These are phyloP conservation scores for Candida insectalens DNA, from an alignment of 805 yeast species.

Conservation along the genomic window DNA sequence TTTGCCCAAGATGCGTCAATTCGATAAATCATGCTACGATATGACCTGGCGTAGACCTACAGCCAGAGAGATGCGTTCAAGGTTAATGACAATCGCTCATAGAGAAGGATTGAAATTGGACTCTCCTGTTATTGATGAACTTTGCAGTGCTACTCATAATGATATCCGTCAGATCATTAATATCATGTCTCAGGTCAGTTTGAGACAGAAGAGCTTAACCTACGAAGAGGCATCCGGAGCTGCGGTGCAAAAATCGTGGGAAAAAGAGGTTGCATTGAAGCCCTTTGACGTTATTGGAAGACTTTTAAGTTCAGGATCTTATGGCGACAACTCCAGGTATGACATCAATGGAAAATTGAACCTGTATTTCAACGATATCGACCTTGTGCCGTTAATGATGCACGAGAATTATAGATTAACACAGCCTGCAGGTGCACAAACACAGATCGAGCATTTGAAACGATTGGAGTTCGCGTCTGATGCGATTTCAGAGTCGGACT, in stretches of 20 bases:
- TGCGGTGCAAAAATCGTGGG: slow-evolving; percentile 63
- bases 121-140: slow-evolving; percentile 69
- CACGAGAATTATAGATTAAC: slow-evolving; percentile 84
- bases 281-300: slow-evolving; percentile 84
- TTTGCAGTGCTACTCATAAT: slow-evolving; percentile 76
- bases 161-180: slow-evolving; percentile 95
- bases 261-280: slow-evolving; percentile 80
- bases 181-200: slow-evolving; percentile 73
- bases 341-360: slow-evolving; percentile 76
- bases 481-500: slow-evolving; percentile 75
- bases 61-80: slow-evolving; percentile 67
- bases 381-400: slow-evolving; percentile 89
- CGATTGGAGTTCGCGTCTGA: slow-evolving; percentile 75
- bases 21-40: slow-evolving; percentile 74
- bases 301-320: slow-evolving; percentile 51
- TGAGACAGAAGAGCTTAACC: slow-evolving; percentile 56
- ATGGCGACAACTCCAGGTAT: slow-evolving; percentile 40
- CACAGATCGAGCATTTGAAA: slow-evolving; percentile 44
- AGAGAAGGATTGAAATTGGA: slow-evolving; percentile 77
- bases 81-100: slow-evolving; percentile 84
- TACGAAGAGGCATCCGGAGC: slow-evolving; percentile 56
- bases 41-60: slow-evolving; percentile 84
- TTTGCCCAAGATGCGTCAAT: slow-evolving; percentile 92
- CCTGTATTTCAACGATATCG: slow-evolving; percentile 88
- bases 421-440: slow-evolving; percentile 36